phyloP scores from a whole-genome alignment of 2,329 filamentous ascomycete genomes.

The Alternaria postmessia region DNA sequence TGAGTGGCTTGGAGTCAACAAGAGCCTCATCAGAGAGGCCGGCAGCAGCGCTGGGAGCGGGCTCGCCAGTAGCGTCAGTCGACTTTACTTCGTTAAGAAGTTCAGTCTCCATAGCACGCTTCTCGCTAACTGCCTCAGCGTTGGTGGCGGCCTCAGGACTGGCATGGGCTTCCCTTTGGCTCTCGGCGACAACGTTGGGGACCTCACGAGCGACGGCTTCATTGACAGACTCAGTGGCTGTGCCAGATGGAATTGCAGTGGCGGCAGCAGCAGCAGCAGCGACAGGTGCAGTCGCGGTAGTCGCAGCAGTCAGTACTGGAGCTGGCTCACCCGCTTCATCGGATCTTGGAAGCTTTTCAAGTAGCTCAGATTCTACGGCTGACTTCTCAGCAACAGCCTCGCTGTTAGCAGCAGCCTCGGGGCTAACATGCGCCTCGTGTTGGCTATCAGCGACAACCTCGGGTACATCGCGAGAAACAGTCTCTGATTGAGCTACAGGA shows the following conservation, averaged over 20 bases:
- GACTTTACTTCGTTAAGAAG: conserved; percentile 57
- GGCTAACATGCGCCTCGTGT: conserved; percentile 66
- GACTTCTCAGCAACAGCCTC: conserved; percentile 75
- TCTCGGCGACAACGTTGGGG: conserved; percentile 73
- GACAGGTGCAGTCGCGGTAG: background rate
- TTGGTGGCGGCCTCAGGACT: conserved; percentile 72
- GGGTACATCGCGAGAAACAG: conserved; percentile 54
- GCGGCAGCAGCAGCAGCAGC: background rate
- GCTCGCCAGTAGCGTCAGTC: conserved; percentile 37
- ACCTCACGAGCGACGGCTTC: conserved; percentile 45
- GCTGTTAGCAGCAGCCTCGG: conserved; percentile 71
- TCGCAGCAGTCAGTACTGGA: conserved; percentile 22
- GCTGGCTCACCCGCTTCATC: conserved; percentile 38
- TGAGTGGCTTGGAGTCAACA: conserved; percentile 39
- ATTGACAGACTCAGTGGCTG: conserved; percentile 29
- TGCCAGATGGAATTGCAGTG: conserved; percentile 8
- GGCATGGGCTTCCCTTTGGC: conserved; percentile 70
- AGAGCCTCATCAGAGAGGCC: conserved; percentile 37
- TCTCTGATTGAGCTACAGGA: conserved; percentile 22
- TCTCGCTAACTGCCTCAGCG: conserved; percentile 71
- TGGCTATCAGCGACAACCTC: conserved; percentile 76
- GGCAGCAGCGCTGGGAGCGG: conserved; percentile 50
- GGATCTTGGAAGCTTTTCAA: conserved; percentile 44
- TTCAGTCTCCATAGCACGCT: conserved; percentile 75
- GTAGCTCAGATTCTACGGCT: conserved; percentile 74